phyloP scores from a whole-genome alignment of 2,329 filamentous ascomycete genomes.

The Pseudogymnoascus sp. region DNA sequence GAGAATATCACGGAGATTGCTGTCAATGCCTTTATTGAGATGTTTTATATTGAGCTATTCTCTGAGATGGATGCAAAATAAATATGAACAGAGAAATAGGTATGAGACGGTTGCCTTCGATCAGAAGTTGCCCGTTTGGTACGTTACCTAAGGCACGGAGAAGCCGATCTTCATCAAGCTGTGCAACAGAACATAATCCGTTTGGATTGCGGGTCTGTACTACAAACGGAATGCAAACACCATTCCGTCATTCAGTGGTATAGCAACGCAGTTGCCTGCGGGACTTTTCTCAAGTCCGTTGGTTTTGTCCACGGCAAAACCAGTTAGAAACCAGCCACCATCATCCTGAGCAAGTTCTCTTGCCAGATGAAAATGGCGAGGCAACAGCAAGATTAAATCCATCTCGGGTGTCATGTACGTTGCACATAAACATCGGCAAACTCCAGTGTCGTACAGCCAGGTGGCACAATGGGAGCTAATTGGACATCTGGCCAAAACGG shows the following conservation, averaged over 20 bases:
- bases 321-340: not conserved
- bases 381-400: not conserved
- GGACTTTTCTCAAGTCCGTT: not conserved
- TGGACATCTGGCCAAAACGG: not conserved
- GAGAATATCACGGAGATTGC: not conserved
- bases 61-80: not conserved
- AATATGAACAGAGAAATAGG: not conserved
- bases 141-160: not conserved
- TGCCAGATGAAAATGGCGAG: not conserved
- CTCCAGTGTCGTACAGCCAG: not conserved
- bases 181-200: not conserved
- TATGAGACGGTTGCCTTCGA: not conserved
- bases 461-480: not conserved
- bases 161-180: not conserved
- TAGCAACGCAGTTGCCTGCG: not conserved
- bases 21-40: not conserved
- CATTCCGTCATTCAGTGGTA: not conserved
- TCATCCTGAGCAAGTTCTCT: not conserved
- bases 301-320: not conserved
- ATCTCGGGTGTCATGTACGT: not conserved
- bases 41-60: not conserved
- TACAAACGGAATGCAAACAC: not conserved
- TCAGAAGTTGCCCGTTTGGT: not conserved
- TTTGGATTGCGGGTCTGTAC: not conserved
- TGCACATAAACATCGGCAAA: not conserved